Evolutionary conservation across 2,329 filamentous ascomycete species (phyloP), one percentile per base, ranked within the genome.

Genomic region (Drechslerella stenobrocha): DNA sequence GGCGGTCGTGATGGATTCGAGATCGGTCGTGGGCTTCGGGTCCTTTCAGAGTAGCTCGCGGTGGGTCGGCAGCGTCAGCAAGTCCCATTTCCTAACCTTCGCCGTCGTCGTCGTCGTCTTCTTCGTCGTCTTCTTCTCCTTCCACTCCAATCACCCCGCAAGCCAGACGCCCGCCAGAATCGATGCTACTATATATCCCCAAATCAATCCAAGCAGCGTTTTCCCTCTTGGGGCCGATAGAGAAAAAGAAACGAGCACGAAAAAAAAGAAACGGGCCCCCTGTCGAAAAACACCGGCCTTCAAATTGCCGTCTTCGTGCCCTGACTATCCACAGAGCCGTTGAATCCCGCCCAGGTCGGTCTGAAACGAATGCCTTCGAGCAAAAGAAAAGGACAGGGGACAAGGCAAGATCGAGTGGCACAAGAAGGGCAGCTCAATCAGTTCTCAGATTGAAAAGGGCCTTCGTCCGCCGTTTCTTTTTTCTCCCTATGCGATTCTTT

Each of bases 391-490:
- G 47, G 50, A 28, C 45, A 28, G 22, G 20, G 35, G 24, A 51
- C 48, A 66, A 67, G 58, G 35, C 28, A 48, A 53, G 56, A 67
- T 60, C 44, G 45, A 67, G 55, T 56, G 55, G 63, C 63, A 67
- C 63, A 67, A 67, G 63, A 67, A 67, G 60, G 63, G 63, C 60
- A 67, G 63, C 60, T 67, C 55, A 67, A 67, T 47, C n/a, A 47
- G 44, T n/a, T n/a, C 55, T 59, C 55, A 59, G 53, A 59, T 59
- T 53, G 59, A 67, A 48, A 18, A 60, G 40, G 23, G 50, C 37
- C 23, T 53, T 52, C 57, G 52, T 42, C 45, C 45, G 46, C 32
- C 46, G 34, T 46, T 52, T 52, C 52, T 40, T 44, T 50, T 24
- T 50, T 56, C 18, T 45, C 46, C 40, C 35, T 46, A 34, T 46